Evolutionary conservation across 805 yeast genomes (phyloP), one percentile per base, ranked within the genome.

Genomic region (Starmerella stellata): DNA sequence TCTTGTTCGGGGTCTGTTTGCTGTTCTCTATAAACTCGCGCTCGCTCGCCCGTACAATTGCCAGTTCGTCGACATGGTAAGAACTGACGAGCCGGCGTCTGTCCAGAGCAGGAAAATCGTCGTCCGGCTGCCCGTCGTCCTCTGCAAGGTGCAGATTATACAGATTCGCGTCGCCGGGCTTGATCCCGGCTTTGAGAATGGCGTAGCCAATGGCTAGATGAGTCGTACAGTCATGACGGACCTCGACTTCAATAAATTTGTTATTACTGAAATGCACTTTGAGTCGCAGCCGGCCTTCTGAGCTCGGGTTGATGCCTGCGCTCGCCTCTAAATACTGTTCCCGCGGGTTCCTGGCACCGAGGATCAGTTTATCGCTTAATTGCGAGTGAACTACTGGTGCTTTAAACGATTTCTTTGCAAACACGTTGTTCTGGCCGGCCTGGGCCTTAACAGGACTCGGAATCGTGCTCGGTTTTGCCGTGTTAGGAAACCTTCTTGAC

Each of bases 71-170:
- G 39, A 74, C 76, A 19, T 82, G 79, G 54, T 82, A 80, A 0
- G 87, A 72, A 2, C 73, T 62, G 21, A 90, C 62, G 3, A 62
- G 50, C 38, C 85, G 63, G 0, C 70, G 65, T 45, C 95, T 62
- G 34, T 78, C 87, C 39, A 90, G 61, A 1, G 85, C 72, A 1
- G 96, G 96, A 61, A 90, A 85, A 38, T 82, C 80, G 27, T 70
- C 76, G 48, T 92, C 98, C 38, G 81, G 83, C 29, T 79, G 75
- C 37, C 92, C 95, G 53, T 85, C 95, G 37, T 87, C 96, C 54
- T 90, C 98, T 1, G 78, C 83, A 18, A 87, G 64, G 41, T 78
- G 78, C 25, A 87, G 52, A 38, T 75, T 66, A 90, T 93, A 82
- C 42, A 58, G 56, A 49, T 78, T 76, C 0, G 85, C 78, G 43